Conservation (phyloP, 805 yeast species). For the Ogataea ramenticola region DNA sequence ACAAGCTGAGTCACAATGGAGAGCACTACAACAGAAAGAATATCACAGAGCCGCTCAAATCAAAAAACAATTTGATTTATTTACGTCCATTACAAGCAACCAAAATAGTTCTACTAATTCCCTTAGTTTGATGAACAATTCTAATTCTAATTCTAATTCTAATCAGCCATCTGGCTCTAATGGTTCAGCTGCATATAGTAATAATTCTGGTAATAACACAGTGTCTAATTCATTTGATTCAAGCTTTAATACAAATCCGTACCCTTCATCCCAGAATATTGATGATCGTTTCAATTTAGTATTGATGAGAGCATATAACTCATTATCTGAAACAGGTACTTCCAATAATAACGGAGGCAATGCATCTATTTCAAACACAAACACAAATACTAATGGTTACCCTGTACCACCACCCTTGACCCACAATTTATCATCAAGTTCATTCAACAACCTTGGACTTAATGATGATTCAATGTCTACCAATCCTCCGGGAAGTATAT, state of each 20-base stretch:
- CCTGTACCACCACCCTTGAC: neutral
- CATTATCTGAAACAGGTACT: neutral
- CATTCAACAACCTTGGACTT: slow-evolving; percentile 2
- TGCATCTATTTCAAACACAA: slow-evolving; percentile 9
- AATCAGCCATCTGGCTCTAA: neutral
- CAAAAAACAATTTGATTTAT: slow-evolving; percentile 11
- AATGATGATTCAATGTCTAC: neutral
- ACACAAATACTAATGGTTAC: slow-evolving; percentile 16
- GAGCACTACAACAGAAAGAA: slow-evolving; percentile 31
- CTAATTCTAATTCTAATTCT: neutral
- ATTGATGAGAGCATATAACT: slow-evolving; percentile 7
- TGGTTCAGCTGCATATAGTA: neutral
- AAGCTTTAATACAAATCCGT: too few species aligned
- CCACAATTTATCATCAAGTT: slow-evolving; percentile 1
- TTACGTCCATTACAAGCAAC: slow-evolving; percentile 8
- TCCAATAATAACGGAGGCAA: slow-evolving; percentile 6
- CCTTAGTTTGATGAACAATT: neutral
- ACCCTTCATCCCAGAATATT: slow-evolving; percentile 6
- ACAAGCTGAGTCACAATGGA: slow-evolving; percentile 31
- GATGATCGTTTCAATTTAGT: slow-evolving; percentile 26
- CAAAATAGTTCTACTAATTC: neutral
- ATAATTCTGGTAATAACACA: neutral
- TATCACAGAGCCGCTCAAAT: slow-evolving; percentile 21
- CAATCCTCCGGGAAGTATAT: neutral
- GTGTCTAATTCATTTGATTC: too few species aligned